Percentiles rank a stretch among this genome's conserved stretches.
Conservation (phyloP, 2,329 filamentous ascomycete genomes). For the Calonectria honghensis region DNA sequence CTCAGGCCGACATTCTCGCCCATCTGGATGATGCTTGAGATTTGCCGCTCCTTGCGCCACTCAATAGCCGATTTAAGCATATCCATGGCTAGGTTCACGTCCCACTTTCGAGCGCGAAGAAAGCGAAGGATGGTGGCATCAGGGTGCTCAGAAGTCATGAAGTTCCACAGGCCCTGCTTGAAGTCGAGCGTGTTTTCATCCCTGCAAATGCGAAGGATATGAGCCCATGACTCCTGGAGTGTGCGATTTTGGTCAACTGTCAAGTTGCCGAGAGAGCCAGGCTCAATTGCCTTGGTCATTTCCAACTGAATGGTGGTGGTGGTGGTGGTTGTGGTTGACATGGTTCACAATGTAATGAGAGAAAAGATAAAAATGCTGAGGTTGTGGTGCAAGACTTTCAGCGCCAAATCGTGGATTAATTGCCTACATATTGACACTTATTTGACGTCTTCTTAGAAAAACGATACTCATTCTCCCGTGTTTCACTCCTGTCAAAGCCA, state of each 20-base stretch:
- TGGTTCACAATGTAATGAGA: not conserved
- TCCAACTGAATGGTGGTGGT: constrained; percentile 21
- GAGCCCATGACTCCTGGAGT: constrained; percentile 47
- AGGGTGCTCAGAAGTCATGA: constrained; percentile 57
- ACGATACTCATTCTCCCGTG: no score
- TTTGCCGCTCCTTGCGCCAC: constrained; percentile 60
- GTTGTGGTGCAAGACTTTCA: not conserved
- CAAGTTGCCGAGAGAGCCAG: constrained; percentile 46
- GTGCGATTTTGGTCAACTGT: constrained; percentile 43
- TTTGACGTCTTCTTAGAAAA: not conserved
- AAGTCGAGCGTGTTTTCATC: constrained; percentile 32
- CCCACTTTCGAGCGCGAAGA: constrained; percentile 94
- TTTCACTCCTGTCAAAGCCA: constrained; percentile 11
- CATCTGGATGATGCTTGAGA: constrained; percentile 58
- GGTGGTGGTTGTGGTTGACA: not conserved
- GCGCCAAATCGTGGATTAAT: not conserved
- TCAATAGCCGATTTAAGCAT: constrained; percentile 78
- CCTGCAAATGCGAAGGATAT: constrained; percentile 45
- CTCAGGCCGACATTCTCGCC: constrained; percentile 59
- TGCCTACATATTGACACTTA: not conserved
- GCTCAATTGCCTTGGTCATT: constrained; percentile 42
- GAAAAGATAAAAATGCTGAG: not conserved
- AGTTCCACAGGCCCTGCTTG: constrained; percentile 41
- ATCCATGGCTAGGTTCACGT: constrained; percentile 91
- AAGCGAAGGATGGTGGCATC: constrained; percentile 84